Evolutionary conservation across 257 asterid genomes (phyloP).

Genomic region (Nicotiana noctiflora): DNA sequence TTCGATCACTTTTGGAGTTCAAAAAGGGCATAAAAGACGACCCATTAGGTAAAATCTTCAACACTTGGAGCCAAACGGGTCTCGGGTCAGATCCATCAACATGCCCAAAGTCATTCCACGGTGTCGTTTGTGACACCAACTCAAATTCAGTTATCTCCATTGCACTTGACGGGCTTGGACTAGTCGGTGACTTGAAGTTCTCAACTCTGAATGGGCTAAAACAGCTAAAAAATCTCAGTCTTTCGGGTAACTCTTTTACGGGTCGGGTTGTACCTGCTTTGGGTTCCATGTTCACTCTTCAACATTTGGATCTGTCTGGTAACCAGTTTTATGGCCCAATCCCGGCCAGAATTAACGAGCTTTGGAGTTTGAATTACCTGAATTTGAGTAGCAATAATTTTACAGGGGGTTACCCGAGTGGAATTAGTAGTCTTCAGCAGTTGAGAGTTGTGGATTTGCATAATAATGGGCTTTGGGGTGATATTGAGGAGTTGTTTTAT

Average conservation of each 20-base stretch:
- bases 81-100: slow-evolving; percentile 28
- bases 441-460: slow-evolving; percentile 68
- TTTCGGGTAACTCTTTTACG: slow-evolving; percentile 60
- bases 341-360: slow-evolving; percentile 52
- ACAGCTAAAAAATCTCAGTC: slow-evolving; percentile 49
- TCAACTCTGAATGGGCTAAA: slow-evolving; percentile 50
- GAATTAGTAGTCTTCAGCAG: slow-evolving; percentile 67
- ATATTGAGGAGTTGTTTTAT: slow-evolving; percentile 37
- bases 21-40: slow-evolving; percentile 65
- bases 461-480: slow-evolving; percentile 53
- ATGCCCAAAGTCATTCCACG: slow-evolving; percentile 59
- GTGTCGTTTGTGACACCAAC: slow-evolving; percentile 51
- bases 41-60: slow-evolving; percentile 46
- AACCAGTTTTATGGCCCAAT: slow-evolving; percentile 73
- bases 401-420: slow-evolving; percentile 51
- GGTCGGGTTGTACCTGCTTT: slow-evolving; percentile 80
- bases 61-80: slow-evolving; percentile 40
- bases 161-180: slow-evolving; percentile 48
- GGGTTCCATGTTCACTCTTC: slow-evolving; percentile 54
- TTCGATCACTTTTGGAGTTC: slow-evolving; percentile 79
- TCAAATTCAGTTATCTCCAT: slow-evolving; percentile 37
- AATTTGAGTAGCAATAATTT: slow-evolving; percentile 63
- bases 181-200: slow-evolving; percentile 69
- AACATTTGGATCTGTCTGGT: slow-evolving; percentile 67
- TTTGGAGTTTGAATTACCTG: slow-evolving; percentile 57